Base-by-base conservation (phyloP, 371 early-diverging fungal genomes). In the Lichtheimia ornata region DNA sequence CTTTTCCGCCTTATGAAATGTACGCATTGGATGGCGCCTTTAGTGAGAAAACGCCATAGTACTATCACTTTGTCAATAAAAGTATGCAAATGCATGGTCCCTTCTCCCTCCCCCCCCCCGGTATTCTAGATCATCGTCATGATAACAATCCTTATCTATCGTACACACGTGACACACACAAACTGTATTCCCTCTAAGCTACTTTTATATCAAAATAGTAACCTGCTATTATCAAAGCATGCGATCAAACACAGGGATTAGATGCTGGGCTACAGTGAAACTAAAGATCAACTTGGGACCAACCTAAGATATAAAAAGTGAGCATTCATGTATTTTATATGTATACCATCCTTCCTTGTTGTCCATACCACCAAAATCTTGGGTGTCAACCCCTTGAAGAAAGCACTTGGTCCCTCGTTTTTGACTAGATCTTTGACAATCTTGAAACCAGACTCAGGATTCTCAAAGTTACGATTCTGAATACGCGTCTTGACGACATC, bases 401-500 rank as follows among this genome's bases (percentile, higher is more conserved):
- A 94, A 27, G 95, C 84, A 15, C 85, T 83, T 20, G 93, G 74
- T 45, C 98, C 98, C 82, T 98, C 98, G 64, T 95, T 79, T 64
- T 85, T 88, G 64, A 94, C 71, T 91, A 98, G 91, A 55, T 89
- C 86, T 72, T 79, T 81, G 61, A 98, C 77, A 64, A 98, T 96
- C 57, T 82, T 82, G 66, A 88, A 73, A 53, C 98, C 98, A 41
- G 89, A 83, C 72, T 94, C 94, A 15, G 93, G 94, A 66, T 87
- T 85, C 41, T 93, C 95, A 72, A 90, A 91, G 68, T 93, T 86
- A 57, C 90, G 85, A 67, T 94, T 91, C 79, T 98, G 98, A 70
- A 98, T 98, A 56, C 98, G 91, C 17, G 97, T 97, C 86, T 98
- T 98, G 83, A 94, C 91, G 5, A 98, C 97, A 68, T 98, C 98